Conservation (phyloP, 2,329 filamentous ascomycete species). For the Sordariomycetes sp. region DNA sequence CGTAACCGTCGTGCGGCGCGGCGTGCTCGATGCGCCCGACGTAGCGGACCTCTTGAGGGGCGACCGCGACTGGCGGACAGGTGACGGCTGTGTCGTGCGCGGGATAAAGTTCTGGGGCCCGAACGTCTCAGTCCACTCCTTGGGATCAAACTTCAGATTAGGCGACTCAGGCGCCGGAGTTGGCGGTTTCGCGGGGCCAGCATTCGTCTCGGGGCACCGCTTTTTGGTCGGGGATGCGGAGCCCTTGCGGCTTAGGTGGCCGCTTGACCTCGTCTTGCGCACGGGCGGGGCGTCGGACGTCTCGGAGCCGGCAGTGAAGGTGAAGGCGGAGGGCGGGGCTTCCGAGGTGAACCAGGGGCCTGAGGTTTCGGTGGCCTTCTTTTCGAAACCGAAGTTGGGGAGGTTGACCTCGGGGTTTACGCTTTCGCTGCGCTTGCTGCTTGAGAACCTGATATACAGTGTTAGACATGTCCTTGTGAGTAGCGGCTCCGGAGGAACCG, state of each 20-base stretch:
- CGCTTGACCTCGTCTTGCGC: conserved; percentile 3
- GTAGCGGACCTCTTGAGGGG: conserved; percentile 45
- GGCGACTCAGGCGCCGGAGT: background rate
- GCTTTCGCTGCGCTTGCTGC: background rate
- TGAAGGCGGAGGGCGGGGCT: conserved; percentile 1
- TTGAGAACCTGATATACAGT: background rate
- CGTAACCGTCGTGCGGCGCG: conserved; percentile 30
- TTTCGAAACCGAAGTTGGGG: background rate
- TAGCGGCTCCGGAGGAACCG: background rate
- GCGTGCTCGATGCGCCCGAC: conserved; percentile 26
- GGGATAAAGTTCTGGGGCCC: conserved; percentile 40
- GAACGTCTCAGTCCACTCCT: conserved; percentile 41
- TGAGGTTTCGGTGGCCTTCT: background rate
- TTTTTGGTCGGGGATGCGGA: conserved; percentile 1
- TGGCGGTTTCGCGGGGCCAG: background rate
- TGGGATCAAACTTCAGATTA: conserved; percentile 19
- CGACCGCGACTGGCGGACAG: conserved; percentile 26
- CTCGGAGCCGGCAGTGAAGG: conserved; percentile 7
- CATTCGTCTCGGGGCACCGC: background rate
- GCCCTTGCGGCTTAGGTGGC: conserved; percentile 1
- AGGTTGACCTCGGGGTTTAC: background rate
- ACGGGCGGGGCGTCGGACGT: conserved; percentile 1
- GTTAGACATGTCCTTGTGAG: background rate
- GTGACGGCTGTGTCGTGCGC: conserved; percentile 15
- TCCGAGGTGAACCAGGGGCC: background rate